Base-by-base conservation (phyloP, 805 yeast genomes). In the Saturnispora gosingensis region DNA sequence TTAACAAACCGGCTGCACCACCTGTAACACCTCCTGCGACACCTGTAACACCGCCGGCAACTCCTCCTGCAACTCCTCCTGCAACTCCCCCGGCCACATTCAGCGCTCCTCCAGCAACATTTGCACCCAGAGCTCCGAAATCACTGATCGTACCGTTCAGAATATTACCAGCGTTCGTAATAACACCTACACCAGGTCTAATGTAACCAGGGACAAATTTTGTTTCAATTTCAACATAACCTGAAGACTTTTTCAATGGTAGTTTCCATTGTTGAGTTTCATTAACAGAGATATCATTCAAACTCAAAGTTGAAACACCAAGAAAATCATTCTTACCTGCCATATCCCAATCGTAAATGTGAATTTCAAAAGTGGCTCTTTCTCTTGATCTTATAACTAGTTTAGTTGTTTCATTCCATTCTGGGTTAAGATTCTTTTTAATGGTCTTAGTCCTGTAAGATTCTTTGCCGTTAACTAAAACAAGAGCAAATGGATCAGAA, bases 261-360 rank as follows among this genome's bases (percentile, higher is more conserved):
- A 75, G 75, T 22, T 72, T 70, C 58, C 82, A 72, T 11, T 72
- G 70, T 13, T 73, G 59, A 8, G 53, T 53, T 40, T 72, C 63
- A 25, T 67, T 67, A 2, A 82, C 76, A n/a, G 70, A 70, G 40
- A 85, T 58, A 2, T 71, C 54, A 1, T 77, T 66, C 16, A 82
- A 64, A 57, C 83, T 83, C 35, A 85, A 55, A 1, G 55, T 56
- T 7, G 74, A 76, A 34, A 66, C 59, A 43, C 90, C 90, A 48
- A 86, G 65, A 24, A 73, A 62, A 56, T 80, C 85, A 65, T 82
- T 80, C 48, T 74, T 77, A 56, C 87, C 90, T 24, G 89, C 77
- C 62, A 83, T 73, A 67, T 86, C 93, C 91, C 91, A 86, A 65
- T 86, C 93, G 60, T 68, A 77, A 16, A 82, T 79, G 44, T 74